Evolutionary conservation across 805 yeast species (phyloP), one percentile per base, ranked within the genome.

Genomic region (Candida tibetensis): DNA sequence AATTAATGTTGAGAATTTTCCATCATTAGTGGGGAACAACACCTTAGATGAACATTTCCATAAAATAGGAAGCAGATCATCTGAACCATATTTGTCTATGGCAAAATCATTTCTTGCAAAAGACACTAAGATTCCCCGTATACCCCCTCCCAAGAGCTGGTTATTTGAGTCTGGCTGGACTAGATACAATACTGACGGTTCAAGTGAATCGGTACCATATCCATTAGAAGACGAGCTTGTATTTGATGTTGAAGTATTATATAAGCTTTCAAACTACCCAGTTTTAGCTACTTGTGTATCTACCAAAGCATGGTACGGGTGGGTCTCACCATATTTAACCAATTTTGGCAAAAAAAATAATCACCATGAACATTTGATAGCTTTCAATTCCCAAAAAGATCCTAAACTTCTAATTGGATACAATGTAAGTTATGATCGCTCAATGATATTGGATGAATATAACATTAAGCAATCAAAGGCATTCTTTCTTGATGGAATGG

Each of bases 181-280:
- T 13, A 69, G 83, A 49, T 91, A 93, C 57, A 76, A 63, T 3
- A 64, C 66, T 0, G 82, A 81, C 1, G 54, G 64, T 37, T 45
- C 48, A 0, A 89, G 95, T 0, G 59, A 61, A 15, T 41, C 54
- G 0, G 96, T 93, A 0, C 68, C 66, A 0, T 81, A 63, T 49
- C 99, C 99, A 0, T 46, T 64, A 3, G 97, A 86, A 40, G 72
- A 79, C 29, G 78, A 76, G 2, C 53, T 93, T 9, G 89, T 85
- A 0, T 91, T 91, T 58, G 99, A 93, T 60, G 90, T 87, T 8
- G 99, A 93, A 57, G 86, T 83, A 0, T 57, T 90, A 52, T 90
- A 88, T 61, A 82, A 86, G 47, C 60, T 78, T 1, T 77, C 93
- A 0, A 75, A 73, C 3, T 90, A 79, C 54, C 82, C 98, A 0